These are phyloP conservation scores for Nigrograna mackinnonii DNA, from an alignment of 2,329 filamentous ascomycete genomes.

Conservation along the genomic window DNA sequence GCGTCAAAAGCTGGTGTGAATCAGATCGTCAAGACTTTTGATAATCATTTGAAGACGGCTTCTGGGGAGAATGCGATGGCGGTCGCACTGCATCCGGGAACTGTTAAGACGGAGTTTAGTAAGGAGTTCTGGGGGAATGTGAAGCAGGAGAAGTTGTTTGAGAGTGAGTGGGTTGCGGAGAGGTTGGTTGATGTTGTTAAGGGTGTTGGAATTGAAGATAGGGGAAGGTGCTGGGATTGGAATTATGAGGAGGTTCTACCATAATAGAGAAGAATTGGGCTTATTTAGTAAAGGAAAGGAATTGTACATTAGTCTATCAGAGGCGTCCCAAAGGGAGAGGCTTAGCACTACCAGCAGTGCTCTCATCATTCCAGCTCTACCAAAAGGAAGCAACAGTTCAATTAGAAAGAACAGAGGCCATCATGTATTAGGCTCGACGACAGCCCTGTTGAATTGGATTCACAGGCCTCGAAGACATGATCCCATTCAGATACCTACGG, in stretches of 20 bases:
- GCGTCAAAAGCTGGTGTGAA: constrained; percentile 76
- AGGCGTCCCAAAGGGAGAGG: no score
- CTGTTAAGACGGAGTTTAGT: constrained; percentile 75
- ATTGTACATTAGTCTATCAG: no score
- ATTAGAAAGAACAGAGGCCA: no score
- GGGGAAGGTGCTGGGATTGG: constrained; percentile 46
- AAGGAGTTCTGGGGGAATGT: constrained; percentile 72
- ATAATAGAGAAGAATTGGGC: no score
- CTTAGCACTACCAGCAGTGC: no score
- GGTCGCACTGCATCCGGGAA: constrained; percentile 77
- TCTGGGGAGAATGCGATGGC: constrained; percentile 67
- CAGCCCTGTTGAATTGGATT: no score
- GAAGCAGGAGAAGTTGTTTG: constrained; percentile 66
- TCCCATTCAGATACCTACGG: no score
- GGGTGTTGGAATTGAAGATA: constrained; percentile 61
- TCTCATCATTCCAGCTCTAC: no score
- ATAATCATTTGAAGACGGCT: constrained; percentile 64
- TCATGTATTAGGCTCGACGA: no score
- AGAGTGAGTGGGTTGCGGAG: constrained; percentile 67
- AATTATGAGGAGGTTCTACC: constrained; percentile 42
- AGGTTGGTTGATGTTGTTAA: constrained; percentile 67
- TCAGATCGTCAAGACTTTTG: constrained; percentile 71
- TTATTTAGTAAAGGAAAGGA: no score
- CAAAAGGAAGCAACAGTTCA: no score
- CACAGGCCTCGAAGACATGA: no score